Conservation (phyloP, 2,329 filamentous ascomycete genomes). For the Microsporum audouinii region DNA sequence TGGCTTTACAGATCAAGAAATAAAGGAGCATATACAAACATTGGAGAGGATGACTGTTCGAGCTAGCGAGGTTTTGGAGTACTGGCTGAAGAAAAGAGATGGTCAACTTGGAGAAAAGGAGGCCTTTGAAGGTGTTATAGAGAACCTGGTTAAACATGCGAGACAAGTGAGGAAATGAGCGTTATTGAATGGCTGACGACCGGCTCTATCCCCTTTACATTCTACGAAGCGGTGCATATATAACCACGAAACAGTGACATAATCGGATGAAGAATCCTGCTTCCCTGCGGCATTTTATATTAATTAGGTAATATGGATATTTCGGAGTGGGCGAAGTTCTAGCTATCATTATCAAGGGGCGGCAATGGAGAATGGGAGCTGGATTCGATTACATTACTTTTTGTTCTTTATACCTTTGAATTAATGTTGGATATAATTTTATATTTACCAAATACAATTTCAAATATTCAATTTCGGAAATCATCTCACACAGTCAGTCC, state of each 20-base stretch:
- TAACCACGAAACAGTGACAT: neutral
- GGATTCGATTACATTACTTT: neutral
- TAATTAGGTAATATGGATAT: neutral
- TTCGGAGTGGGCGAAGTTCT: neutral
- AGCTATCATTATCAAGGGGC: neutral
- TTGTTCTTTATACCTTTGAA: neutral
- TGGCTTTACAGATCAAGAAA: conserved; percentile 67
- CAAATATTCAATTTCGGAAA: neutral
- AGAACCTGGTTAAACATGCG: conserved; percentile 87
- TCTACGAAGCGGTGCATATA: neutral
- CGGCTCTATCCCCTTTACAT: neutral
- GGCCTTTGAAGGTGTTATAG: conserved; percentile 91
- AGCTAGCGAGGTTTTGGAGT: conserved; percentile 68
- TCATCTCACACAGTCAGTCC: neutral
- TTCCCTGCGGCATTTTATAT: neutral
- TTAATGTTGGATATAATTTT: neutral
- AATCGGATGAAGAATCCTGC: neutral
- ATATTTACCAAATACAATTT: neutral
- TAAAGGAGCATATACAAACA: conserved; percentile 58
- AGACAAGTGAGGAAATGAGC: conserved; percentile 65
- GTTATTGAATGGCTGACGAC: neutral
- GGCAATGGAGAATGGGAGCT: neutral
- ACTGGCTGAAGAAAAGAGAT: conserved; percentile 77
- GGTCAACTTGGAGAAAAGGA: conserved; percentile 83
- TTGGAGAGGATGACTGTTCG: conserved; percentile 58